These are phyloP conservation scores for Termitomyces sp. DNA, from an alignment of 768 basidiomycete species.

Conservation along the genomic window DNA sequence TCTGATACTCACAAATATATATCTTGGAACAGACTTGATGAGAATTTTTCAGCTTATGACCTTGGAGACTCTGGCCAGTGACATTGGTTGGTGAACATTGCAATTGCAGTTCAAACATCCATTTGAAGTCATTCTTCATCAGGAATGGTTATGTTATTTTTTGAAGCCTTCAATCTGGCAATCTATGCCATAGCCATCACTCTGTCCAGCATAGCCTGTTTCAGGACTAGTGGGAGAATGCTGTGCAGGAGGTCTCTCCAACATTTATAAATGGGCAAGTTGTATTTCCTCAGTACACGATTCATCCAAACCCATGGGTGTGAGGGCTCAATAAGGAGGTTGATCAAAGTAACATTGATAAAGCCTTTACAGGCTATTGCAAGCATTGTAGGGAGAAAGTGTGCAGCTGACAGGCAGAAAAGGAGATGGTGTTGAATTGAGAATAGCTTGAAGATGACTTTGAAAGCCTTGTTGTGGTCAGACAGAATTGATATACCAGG, in stretches of 20 bases:
- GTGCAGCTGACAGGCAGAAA: not conserved
- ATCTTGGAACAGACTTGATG: not conserved
- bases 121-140: not conserved
- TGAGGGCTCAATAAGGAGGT: conserved; percentile 11
- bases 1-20: not conserved
- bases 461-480: conserved; percentile 6
- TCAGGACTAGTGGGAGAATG: conserved; percentile 6
- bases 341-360: conserved; percentile 6
- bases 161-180: conserved; percentile 3
- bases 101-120: not conserved
- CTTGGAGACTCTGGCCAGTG: not conserved
- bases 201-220: conserved; percentile 8
- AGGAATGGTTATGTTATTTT: not conserved
- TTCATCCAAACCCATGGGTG: conserved; percentile 7
- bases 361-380: conserved; percentile 14
- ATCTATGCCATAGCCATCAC: not conserved
- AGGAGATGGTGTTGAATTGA: conserved; percentile 13
- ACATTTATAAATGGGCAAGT: conserved; percentile 8
- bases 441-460: conserved; percentile 10
- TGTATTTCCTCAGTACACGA: conserved; percentile 7
- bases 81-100: not conserved
- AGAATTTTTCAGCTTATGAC: no score
- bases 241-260: conserved; percentile 12
- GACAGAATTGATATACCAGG: not conserved
- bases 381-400: conserved; percentile 8